A percentile compares a stretch with the other conserved stretches of the same genome.
Evolutionary conservation across 177 flowering plant genomes (phyloP).

Genomic region (Telopea speciosissima): DNA sequence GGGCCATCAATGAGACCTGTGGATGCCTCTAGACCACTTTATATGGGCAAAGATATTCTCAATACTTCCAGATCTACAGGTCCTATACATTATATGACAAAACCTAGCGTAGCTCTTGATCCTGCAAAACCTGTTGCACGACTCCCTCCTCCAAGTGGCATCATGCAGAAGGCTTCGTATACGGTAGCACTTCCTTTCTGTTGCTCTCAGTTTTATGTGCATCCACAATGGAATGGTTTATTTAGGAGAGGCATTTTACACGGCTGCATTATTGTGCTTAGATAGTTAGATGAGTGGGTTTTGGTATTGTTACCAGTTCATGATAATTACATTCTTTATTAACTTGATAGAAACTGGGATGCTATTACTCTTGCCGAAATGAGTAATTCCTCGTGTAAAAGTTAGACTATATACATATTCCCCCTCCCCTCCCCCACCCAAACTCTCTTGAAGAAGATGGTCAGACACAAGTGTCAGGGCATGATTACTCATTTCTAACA

Average conservation of each 20-base stretch:
- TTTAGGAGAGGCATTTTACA: neutral
- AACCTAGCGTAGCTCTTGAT: conserved; percentile 30
- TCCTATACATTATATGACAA: conserved; percentile 30
- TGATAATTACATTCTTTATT: neutral
- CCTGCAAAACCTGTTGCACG: conserved; percentile 38
- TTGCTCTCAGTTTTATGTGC: neutral
- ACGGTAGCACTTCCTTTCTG: conserved; percentile 25
- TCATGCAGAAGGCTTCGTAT: conserved; percentile 37
- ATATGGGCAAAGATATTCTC: conserved; percentile 25
- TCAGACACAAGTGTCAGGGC: neutral
- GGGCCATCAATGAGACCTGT: conserved; percentile 27
- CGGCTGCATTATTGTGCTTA: neutral
- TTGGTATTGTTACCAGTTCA: neutral
- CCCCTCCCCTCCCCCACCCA: no score
- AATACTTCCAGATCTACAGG: conserved; percentile 24
- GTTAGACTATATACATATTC: no score
- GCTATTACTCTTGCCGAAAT: neutral
- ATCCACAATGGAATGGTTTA: neutral
- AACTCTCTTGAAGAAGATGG: neutral
- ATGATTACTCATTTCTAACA: neutral
- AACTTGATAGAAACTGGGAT: neutral
- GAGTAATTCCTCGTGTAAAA: neutral
- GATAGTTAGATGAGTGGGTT: no score
- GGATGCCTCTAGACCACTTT: conserved; percentile 40
- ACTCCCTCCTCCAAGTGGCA: conserved; percentile 25